Evolutionary conservation across 306 rosid genomes (phyloP), one percentile per base, ranked within the genome.

Genomic region (Acmispon strigosus): DNA sequence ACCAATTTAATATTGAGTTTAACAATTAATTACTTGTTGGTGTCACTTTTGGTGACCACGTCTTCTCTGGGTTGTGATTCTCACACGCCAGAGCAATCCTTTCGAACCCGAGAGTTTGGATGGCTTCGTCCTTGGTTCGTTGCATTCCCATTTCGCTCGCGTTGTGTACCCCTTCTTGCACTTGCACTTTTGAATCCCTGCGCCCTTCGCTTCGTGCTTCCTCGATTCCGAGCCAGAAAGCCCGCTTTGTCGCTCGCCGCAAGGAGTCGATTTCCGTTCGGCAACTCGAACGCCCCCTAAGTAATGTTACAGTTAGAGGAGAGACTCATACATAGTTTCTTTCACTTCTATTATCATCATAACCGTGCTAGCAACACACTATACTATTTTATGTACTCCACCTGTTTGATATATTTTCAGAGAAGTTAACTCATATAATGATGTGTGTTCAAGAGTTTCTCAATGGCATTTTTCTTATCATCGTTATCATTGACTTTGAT

Each of bases 231-330:
- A 66, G 14, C 11, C 87, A 83, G 5, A 90, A 87, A 78, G 98
- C 89, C 20, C 92, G 86, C 0, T 90, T 94, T 79, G 79, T 86
- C 10, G 97, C 92, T 32, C 92, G 96, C 11, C 84, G 97, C 10
- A 87, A 56, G 67, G 96, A 90, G 56, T 84, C 96, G 5, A 45
- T 84, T 50, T 62, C 85, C 0, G 97, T 90, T 72, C 86, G 70
- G 20, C 97, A 86, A 79, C 92, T 90, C 45, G 50, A 76, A 65
- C 96, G 96, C 10, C 95, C 98, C 60, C 84, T 94, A 87, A 70
- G 98, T 90, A 90, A 90, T 87, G 82, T 81, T 74, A 73, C 82
- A 62, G 82, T 81, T 74, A 73, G 83, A 62, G 27, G 37, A 32
- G 1, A 6, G 12, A 53, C 49, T 62, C 3, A 37, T 11, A 5